These are phyloP conservation scores for Xylaria flabelliformis DNA, from an alignment of 495 filamentous ascomycete genomes.

Conservation along the genomic window DNA sequence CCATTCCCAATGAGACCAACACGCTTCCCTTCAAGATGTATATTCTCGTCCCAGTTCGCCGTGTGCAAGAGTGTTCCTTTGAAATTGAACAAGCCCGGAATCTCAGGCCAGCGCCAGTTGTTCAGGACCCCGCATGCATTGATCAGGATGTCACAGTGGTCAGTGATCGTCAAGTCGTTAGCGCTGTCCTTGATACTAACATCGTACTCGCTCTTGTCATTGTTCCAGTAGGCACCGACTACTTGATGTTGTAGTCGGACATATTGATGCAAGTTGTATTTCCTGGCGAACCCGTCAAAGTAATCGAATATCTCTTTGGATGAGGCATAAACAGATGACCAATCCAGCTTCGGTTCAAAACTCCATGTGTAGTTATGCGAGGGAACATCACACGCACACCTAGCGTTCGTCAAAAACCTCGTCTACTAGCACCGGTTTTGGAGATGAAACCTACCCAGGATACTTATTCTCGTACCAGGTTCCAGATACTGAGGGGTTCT, in stretches of 20 bases:
- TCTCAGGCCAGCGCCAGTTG: conserved; percentile 57
- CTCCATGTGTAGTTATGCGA: conserved; percentile 48
- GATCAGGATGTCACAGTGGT: conserved; percentile 36
- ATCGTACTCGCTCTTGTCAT: conserved; percentile 37
- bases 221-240: conserved; percentile 39
- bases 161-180: conserved; percentile 31
- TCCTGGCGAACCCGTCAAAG: conserved; percentile 43
- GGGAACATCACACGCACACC: conserved; percentile 37
- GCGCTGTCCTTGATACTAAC: conserved; percentile 39
- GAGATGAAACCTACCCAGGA: conserved; percentile 51
- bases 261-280: conserved; percentile 44
- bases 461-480: conserved; percentile 70
- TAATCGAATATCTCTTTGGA: conserved; percentile 43
- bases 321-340: conserved; percentile 46
- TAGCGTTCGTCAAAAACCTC: background rate
- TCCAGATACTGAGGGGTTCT: conserved; percentile 64
- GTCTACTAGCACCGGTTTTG: background rate
- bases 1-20: conserved; percentile 49
- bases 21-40: conserved; percentile 54
- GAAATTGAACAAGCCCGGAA: conserved; percentile 51
- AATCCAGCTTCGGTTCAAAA: conserved; percentile 51
- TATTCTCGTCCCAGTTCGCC: conserved; percentile 56
- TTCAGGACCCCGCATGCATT: conserved; percentile 36
- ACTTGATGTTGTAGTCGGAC: conserved; percentile 43
- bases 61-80: conserved; percentile 56